Conservation (phyloP, 495 filamentous ascomycete genomes). For the Lophiostoma macrostomum region DNA sequence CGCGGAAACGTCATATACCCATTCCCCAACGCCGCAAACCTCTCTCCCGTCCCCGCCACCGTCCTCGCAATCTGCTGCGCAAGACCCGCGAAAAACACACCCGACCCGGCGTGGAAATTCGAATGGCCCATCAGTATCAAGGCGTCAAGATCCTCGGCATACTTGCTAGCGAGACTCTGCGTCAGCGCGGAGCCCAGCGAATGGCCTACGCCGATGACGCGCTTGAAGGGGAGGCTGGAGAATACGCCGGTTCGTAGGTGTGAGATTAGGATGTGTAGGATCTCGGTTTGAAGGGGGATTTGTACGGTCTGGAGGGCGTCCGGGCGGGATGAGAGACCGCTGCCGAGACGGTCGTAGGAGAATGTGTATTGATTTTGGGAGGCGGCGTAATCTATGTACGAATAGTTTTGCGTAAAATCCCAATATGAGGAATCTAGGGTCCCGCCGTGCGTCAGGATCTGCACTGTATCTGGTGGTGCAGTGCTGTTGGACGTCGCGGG, state of each 20-base stretch:
- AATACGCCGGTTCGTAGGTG: conserved; percentile 31
- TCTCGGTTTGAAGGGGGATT: conserved; percentile 40
- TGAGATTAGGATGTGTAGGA: conserved; percentile 40
- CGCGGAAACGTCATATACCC: too few relatives aligned
- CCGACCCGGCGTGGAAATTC: neutral
- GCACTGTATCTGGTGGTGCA: conserved; percentile 20
- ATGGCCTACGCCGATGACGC: conserved; percentile 45
- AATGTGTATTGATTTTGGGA: conserved; percentile 43
- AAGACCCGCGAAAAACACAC: neutral
- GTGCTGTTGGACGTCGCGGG: conserved; percentile 14
- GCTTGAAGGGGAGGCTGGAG: conserved; percentile 32
- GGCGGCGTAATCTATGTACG: conserved; percentile 41
- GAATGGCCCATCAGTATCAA: conserved; percentile 35
- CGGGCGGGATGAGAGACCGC: conserved; percentile 40
- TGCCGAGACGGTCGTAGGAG: conserved; percentile 46
- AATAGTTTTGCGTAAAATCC: conserved; percentile 38
- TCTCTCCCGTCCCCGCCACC: too few relatives aligned
- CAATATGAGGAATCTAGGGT: conserved; percentile 36
- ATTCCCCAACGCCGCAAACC: too few relatives aligned
- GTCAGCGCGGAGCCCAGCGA: conserved; percentile 40
- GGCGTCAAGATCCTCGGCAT: conserved; percentile 40
- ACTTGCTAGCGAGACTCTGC: conserved; percentile 28
- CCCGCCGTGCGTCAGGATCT: conserved; percentile 39
- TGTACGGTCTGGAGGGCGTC: conserved; percentile 43
- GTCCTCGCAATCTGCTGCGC: conserved; percentile 1